Conservation (phyloP, 1,284 basidiomycete species). For the Cutaneotrichosporon mucoides region DNA sequence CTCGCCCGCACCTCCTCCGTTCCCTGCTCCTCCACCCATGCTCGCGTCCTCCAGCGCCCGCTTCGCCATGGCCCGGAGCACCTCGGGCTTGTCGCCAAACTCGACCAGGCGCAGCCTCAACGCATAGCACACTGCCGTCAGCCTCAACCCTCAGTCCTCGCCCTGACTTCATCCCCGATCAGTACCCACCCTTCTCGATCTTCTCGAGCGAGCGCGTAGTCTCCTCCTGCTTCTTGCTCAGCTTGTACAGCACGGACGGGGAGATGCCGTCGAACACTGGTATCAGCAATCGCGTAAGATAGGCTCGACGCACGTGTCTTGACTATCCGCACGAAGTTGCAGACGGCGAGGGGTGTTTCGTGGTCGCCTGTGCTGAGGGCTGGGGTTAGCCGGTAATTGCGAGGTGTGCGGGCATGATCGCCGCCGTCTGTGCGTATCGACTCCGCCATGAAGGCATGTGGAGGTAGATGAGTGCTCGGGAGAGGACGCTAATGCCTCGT, state of each 20-base stretch:
- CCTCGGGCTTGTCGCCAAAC: slow-evolving; percentile 48
- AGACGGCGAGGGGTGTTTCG: slow-evolving; percentile 64
- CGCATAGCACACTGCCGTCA: slow-evolving; percentile 45
- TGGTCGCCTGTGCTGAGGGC: slow-evolving; percentile 64
- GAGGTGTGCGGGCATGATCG: background rate
- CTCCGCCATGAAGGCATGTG: background rate
- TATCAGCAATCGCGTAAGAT: background rate
- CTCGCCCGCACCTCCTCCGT: slow-evolving; percentile 7
- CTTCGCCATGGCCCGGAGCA: slow-evolving; percentile 44
- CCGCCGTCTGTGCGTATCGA: background rate
- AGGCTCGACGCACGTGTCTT: slow-evolving; percentile 51
- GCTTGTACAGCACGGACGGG: slow-evolving; percentile 47
- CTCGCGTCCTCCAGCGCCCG: slow-evolving; percentile 45
- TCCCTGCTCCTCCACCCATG: slow-evolving; percentile 12
- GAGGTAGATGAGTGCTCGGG: too few relatives aligned
- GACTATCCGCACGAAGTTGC: slow-evolving; percentile 72
- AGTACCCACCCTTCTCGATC: slow-evolving; percentile 77
- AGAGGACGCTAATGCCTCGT: too few relatives aligned
- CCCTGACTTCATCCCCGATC: background rate
- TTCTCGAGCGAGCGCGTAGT: slow-evolving; percentile 82
- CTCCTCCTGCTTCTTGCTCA: slow-evolving; percentile 82
- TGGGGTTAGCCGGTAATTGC: slow-evolving; percentile 10
- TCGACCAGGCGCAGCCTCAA: slow-evolving; percentile 45
- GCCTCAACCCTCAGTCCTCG: too few relatives aligned
- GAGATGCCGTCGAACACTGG: slow-evolving; percentile 40